Base-by-base conservation (phyloP, 225 moss, liverwort and hornwort species). In the Pseudoscleropodium purum region DNA sequence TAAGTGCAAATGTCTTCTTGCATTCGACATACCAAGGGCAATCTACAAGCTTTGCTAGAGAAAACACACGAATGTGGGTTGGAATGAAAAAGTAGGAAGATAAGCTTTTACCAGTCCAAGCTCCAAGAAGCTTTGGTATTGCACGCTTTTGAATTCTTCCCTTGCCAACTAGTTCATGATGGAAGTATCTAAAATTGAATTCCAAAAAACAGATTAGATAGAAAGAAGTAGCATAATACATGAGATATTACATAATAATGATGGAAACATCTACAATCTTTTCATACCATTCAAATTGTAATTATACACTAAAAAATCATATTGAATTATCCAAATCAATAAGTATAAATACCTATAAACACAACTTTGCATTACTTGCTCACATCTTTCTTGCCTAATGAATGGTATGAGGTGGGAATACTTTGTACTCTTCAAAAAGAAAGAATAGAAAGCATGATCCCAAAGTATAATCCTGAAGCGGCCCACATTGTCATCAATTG, bases 261-360 rank as follows among this genome's bases (percentile, higher is more conserved):
- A 65, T 23, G 13, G 4, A 69, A n/a, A 11, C 0, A 11, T 39
- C 23, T 69, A 69, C 13, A 69, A 69, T 4, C 13, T 4, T 3
- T n/a, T 23, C 7, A 24, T 4, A 69, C 24, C 2, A 69, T 7
- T 13, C 4, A 23, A 69, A 39, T 24, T 4, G 1, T 1, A 0
- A n/a, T 13, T 23, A 13, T 7, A 69, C 6, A 69, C 1, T 23
- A 69, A 1, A n/a, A 36, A 0, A 4, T 23, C 2, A n/a, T 23
- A 6, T n/a, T n/a, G 2, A 69, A n/a, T 23, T n/a, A 1, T 7
- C 2, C 6, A 1, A 13, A 13, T 0, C 23, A 21, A 0, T 39
- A 23, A n/a, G 2, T 25, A 1, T 14, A 70, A 39, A 41, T 39
- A 70, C 70, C 39, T 70, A 5, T 39, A 70, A 0, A 70, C 25